Conservation (phyloP, 2,329 filamentous ascomycete genomes). For the Alternaria arborescens region DNA sequence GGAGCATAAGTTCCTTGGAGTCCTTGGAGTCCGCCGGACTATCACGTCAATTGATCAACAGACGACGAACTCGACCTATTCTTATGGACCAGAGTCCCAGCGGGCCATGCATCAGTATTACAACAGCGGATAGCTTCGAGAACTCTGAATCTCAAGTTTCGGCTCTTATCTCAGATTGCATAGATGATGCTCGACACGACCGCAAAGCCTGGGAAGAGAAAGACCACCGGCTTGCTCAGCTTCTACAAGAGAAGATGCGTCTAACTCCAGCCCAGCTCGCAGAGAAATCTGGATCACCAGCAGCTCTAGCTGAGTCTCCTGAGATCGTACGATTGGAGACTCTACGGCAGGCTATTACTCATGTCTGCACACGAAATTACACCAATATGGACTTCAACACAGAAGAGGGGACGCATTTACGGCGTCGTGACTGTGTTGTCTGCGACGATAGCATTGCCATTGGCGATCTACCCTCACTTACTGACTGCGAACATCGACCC, state of each 20-base stretch:
- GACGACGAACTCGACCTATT: background rate
- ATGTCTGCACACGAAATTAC: conserved; percentile 15
- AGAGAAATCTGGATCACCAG: background rate
- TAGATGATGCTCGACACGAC: background rate
- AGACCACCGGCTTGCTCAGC: conserved; percentile 11
- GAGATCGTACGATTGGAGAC: background rate
- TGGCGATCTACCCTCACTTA: conserved; percentile 32
- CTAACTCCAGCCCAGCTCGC: background rate
- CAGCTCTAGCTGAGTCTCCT: background rate
- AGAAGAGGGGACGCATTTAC: background rate
- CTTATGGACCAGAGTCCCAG: background rate
- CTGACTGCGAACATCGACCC: conserved; percentile 45
- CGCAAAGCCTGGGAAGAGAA: conserved; percentile 5
- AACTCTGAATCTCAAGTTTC: background rate
- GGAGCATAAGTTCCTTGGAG: conserved; percentile 8
- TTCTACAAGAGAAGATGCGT: background rate
- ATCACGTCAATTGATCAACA: background rate
- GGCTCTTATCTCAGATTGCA: background rate
- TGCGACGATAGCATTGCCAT: conserved; percentile 27
- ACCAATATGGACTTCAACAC: conserved; percentile 17
- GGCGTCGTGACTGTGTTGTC: conserved; percentile 30
- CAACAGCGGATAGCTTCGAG: background rate
- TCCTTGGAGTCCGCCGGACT: conserved; percentile 5
- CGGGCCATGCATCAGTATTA: background rate
- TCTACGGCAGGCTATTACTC: background rate